Evolutionary conservation across 208 protist species (phyloP).

Genomic region (Trypanosoma grayi): DNA sequence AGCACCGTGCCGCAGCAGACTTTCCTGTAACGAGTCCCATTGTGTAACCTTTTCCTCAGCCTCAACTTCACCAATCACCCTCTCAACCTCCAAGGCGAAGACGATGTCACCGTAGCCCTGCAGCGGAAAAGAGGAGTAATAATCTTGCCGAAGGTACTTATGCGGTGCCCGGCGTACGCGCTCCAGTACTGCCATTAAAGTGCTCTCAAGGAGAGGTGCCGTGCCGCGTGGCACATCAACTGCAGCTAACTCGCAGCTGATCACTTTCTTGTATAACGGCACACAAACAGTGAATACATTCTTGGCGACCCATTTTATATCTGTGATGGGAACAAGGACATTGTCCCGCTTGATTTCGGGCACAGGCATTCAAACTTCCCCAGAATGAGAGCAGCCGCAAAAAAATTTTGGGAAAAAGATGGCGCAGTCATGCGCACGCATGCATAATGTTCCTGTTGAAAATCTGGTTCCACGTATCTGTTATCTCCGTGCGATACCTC

Average conservation of each 20-base stretch:
- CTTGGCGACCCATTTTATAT: slow-evolving; percentile 46
- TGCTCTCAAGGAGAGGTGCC: neutral
- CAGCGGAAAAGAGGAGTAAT: slow-evolving; percentile 37
- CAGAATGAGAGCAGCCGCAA: neutral
- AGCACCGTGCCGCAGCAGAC: slow-evolving; percentile 32
- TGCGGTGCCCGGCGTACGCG: slow-evolving; percentile 29
- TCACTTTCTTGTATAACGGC: slow-evolving; percentile 22
- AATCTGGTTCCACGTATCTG: no score
- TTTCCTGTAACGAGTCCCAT: slow-evolving; percentile 56
- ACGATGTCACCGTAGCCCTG: slow-evolving; percentile 56
- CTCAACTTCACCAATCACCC: no score
- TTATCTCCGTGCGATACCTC: no score
- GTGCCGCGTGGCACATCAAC: slow-evolving; percentile 48
- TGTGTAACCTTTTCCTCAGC: slow-evolving; percentile 7
- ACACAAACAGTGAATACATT: slow-evolving; percentile 48
- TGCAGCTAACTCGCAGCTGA: slow-evolving; percentile 56
- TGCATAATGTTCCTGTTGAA: no score
- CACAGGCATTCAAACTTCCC: neutral
- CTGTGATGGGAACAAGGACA: slow-evolving; percentile 31
- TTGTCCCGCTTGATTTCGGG: slow-evolving; percentile 10
- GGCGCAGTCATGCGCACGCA: no score
- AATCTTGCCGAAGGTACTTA: slow-evolving; percentile 44
- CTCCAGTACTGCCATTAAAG: slow-evolving; percentile 1
- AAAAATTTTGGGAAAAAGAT: neutral
- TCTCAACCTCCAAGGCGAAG: no score